A percentile compares a stretch with the other conserved stretches of the same genome.
These are phyloP conservation scores for Mycena epipterygia DNA, from an alignment of 768 basidiomycete genomes.

Conservation along the genomic window DNA sequence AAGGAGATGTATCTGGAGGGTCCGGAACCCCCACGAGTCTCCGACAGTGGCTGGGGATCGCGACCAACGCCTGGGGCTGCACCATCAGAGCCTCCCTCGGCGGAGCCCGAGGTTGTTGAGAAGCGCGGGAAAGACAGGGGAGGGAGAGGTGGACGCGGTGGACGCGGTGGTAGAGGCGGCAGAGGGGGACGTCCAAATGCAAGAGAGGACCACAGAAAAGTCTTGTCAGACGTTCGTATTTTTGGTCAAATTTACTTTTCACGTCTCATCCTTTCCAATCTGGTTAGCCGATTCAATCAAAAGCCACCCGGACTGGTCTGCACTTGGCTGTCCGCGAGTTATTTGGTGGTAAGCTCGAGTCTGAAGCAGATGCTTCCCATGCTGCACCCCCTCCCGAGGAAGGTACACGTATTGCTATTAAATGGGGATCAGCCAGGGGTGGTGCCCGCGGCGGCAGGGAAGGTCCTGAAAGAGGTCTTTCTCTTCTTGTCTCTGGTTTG, in stretches of 20 bases:
- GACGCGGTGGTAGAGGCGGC: constrained; percentile 62
- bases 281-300: constrained; percentile 83
- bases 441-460: constrained; percentile 64
- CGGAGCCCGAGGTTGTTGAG: constrained; percentile 44
- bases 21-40: constrained; percentile 78
- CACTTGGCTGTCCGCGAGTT: constrained; percentile 86
- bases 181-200: constrained; percentile 52
- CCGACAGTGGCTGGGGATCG: constrained; percentile 82
- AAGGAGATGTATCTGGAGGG: constrained; percentile 88
- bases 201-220: constrained; percentile 78
- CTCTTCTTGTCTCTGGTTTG: not conserved
- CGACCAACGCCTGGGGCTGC: constrained; percentile 47
- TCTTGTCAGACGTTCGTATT: constrained; percentile 82
- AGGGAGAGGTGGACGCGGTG: constrained; percentile 57
- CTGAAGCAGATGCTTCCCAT: constrained; percentile 73
- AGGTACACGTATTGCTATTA: constrained; percentile 84
- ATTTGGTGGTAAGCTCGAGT: constrained; percentile 89
- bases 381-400: constrained; percentile 64
- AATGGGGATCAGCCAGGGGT: constrained; percentile 72
- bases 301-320: constrained; percentile 83
- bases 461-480: constrained; percentile 52
- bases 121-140: constrained; percentile 52
- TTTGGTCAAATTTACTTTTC: constrained; percentile 23
- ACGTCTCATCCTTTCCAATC: constrained; percentile 38
- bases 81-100: constrained; percentile 33